These are phyloP conservation scores for Penicillium desertorum DNA, from an alignment of 495 filamentous ascomycete species.

Conservation along the genomic window DNA sequence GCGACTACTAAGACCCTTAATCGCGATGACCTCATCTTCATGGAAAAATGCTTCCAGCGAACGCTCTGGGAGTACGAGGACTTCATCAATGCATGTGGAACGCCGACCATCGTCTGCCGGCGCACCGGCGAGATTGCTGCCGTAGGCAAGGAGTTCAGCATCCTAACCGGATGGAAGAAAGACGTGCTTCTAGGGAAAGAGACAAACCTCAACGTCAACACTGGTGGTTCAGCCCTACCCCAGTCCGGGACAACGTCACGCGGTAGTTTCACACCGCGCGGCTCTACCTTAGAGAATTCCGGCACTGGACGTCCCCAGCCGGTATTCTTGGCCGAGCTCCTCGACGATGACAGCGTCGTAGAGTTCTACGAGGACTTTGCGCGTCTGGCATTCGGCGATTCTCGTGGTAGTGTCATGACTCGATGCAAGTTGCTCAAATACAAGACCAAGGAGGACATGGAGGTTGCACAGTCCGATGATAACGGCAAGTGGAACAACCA, in stretches of 20 bases:
- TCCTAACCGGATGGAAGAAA: slow-evolving; percentile 91
- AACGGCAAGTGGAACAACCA: slow-evolving; percentile 46
- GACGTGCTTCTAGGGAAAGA: slow-evolving; percentile 86
- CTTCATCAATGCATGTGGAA: slow-evolving; percentile 80
- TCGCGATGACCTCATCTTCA: slow-evolving; percentile 86
- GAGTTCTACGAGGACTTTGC: slow-evolving; percentile 97
- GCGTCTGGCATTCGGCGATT: slow-evolving; percentile 84
- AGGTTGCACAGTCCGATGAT: slow-evolving; percentile 42
- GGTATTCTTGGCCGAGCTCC: slow-evolving; percentile 84
- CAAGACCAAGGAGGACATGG: slow-evolving; percentile 67
- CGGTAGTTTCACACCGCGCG: slow-evolving; percentile 52
- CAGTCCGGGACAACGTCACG: slow-evolving; percentile 39
- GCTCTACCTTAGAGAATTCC: slow-evolving; percentile 28
- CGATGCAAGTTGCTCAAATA: slow-evolving; percentile 90
- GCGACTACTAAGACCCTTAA: slow-evolving; percentile 80
- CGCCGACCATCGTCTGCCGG: slow-evolving; percentile 86
- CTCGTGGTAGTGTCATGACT: slow-evolving; percentile 75
- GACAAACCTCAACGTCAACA: slow-evolving; percentile 86
- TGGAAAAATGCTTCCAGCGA: slow-evolving; percentile 95
- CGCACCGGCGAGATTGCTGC: slow-evolving; percentile 90
- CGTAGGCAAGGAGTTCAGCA: slow-evolving; percentile 90
- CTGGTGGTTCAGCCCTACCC: slow-evolving; percentile 42
- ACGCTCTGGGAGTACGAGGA: slow-evolving; percentile 90
- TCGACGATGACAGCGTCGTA: slow-evolving; percentile 90
- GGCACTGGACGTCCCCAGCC: slow-evolving; percentile 56